A percentile compares a stretch with the other conserved stretches of the same genome.
These are phyloP conservation scores for Colletotrichum acutatum DNA, from an alignment of 2,329 filamentous ascomycete genomes.

Conservation along the genomic window DNA sequence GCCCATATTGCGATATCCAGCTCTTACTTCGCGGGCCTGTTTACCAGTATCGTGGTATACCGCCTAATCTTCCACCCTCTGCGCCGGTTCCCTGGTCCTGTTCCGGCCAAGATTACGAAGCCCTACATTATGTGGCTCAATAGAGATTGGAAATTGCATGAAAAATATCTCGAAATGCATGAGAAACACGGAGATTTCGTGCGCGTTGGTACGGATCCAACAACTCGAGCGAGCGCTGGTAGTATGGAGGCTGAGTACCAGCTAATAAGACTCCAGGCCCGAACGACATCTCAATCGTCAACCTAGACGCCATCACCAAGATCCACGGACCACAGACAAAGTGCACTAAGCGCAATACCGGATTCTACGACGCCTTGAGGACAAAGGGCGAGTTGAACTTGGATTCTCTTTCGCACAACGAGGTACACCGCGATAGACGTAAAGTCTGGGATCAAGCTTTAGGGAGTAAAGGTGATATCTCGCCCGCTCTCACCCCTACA, in stretches of 20 bases:
- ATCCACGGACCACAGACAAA: slow-evolving; percentile 39
- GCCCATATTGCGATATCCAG: slow-evolving; percentile 3
- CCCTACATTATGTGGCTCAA: slow-evolving; percentile 25
- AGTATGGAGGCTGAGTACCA: background rate
- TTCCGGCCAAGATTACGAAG: slow-evolving; percentile 33
- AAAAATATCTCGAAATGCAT: slow-evolving; percentile 9
- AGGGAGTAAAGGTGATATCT: slow-evolving; percentile 38
- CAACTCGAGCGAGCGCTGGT: no score
- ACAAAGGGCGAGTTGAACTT: slow-evolving; percentile 38
- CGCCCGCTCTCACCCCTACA: no score
- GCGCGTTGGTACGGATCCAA: slow-evolving; percentile 31
- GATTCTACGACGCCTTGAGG: slow-evolving; percentile 36
- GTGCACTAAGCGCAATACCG: slow-evolving; percentile 36
- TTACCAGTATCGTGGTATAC: slow-evolving; percentile 42
- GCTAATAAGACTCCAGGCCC: slow-evolving; percentile 26
- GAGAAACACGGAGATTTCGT: slow-evolving; percentile 36
- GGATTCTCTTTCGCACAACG: slow-evolving; percentile 37
- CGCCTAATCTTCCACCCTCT: slow-evolving; percentile 38
- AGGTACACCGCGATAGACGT: slow-evolving; percentile 40
- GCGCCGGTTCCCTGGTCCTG: slow-evolving; percentile 35
- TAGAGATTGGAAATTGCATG: slow-evolving; percentile 24
- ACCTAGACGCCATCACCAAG: slow-evolving; percentile 33
- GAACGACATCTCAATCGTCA: slow-evolving; percentile 38
- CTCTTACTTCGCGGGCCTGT: slow-evolving; percentile 28
- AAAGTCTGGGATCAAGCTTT: slow-evolving; percentile 42